Evolutionary conservation across 805 yeast genomes (phyloP).

Genomic region (Ogataea nonfermentans): DNA sequence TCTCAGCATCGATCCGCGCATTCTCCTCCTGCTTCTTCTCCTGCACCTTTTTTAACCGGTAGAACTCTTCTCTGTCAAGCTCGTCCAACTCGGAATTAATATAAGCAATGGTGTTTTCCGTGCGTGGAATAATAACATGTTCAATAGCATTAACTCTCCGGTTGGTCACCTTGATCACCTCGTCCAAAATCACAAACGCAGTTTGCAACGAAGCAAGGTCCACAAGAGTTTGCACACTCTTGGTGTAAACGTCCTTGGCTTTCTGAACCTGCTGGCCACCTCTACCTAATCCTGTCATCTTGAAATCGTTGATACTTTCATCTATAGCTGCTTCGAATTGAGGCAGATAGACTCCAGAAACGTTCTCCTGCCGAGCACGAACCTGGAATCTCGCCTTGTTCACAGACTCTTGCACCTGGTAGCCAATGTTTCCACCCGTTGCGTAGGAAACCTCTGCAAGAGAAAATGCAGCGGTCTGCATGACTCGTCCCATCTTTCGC

Average conservation of each 20-base stretch:
- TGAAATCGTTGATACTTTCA: constrained; percentile 87
- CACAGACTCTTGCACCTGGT: constrained; percentile 94
- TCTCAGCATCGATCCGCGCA: constrained; percentile 62
- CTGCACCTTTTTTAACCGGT: constrained; percentile 93
- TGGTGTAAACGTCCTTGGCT: constrained; percentile 89
- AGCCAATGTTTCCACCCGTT: constrained; percentile 92
- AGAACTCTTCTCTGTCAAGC: constrained; percentile 96
- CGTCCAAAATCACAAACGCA: constrained; percentile 94
- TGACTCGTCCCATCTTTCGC: constrained; percentile 95
- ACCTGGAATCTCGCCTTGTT: constrained; percentile 88
- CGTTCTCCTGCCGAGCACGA: constrained; percentile 91
- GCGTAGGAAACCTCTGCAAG: constrained; percentile 97
- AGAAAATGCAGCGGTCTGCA: constrained; percentile 98
- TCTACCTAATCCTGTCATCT: constrained; percentile 94
- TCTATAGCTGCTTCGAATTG: constrained; percentile 85
- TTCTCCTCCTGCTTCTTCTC: constrained; percentile 85
- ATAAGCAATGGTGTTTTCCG: constrained; percentile 89
- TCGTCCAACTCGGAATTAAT: constrained; percentile 96
- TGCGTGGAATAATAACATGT: constrained; percentile 96
- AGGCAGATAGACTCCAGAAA: constrained; percentile 92
- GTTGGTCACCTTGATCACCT: constrained; percentile 95
- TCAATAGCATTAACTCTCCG: constrained; percentile 98
- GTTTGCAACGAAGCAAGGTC: constrained; percentile 95
- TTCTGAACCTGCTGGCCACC: constrained; percentile 98
- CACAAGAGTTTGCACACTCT: constrained; percentile 95